phyloP scores from a whole-genome alignment of 1,284 basidiomycete species.

The Athelia sp. region DNA sequence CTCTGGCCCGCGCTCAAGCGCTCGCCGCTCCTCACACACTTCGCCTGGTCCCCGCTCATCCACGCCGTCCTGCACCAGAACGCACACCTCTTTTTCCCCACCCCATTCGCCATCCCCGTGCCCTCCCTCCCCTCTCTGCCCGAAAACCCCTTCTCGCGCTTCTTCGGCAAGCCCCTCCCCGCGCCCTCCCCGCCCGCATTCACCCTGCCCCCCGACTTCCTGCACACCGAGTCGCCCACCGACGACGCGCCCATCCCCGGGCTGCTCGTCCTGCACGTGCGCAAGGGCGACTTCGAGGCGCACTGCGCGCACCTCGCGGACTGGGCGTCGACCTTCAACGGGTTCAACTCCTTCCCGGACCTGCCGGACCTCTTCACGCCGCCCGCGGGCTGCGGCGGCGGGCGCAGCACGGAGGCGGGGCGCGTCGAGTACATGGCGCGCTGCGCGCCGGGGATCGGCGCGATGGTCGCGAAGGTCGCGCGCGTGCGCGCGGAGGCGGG shows the following conservation, averaged over 20 bases:
- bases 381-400: constrained; percentile 16
- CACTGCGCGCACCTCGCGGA: constrained; percentile 25
- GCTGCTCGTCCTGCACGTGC: constrained; percentile 30
- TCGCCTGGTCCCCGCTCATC: constrained; percentile 44
- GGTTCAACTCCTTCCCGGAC: constrained; percentile 39
- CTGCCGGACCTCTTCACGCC: constrained; percentile 32
- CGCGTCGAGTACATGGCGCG: constrained; percentile 29
- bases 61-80: constrained; percentile 31
- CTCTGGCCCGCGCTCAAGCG: constrained; percentile 35
- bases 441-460: constrained; percentile 43
- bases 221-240: no score
- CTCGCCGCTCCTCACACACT: constrained; percentile 39
- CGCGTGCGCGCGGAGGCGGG: constrained; percentile 19
- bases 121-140: constrained; percentile 12
- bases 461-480: constrained; percentile 39
- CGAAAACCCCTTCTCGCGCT: not conserved
- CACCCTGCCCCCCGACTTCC: not conserved
- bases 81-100: constrained; percentile 21
- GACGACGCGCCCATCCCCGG: constrained; percentile 18
- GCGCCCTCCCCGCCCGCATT: not conserved
- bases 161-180: no score
- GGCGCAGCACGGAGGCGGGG: constrained; percentile 21
- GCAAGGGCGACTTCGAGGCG: constrained; percentile 30
- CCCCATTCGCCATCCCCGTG: constrained; percentile 8
- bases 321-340: constrained; percentile 28